Conservation (phyloP, 1,284 basidiomycete species). For the Taiwanofungus camphoratus region DNA sequence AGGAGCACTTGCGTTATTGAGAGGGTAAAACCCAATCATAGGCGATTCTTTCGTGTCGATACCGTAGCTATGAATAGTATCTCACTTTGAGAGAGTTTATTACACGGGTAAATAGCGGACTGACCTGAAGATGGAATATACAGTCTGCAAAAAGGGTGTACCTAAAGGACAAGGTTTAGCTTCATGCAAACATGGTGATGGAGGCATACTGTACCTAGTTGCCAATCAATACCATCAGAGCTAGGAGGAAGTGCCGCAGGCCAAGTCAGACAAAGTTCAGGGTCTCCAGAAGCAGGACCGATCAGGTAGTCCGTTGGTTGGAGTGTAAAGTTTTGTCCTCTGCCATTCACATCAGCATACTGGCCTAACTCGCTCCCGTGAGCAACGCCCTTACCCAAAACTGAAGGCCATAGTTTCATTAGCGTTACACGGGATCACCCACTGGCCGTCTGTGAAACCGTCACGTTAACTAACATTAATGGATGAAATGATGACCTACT, state of each 20-base stretch:
- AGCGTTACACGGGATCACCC: conserved; percentile 79
- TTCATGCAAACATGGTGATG: conserved; percentile 2
- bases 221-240: conserved; percentile 83
- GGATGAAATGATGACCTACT: conserved; percentile 22
- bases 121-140: conserved; percentile 80
- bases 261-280: conserved; percentile 78
- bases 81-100: neutral
- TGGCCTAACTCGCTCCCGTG: neutral
- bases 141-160: conserved; percentile 73
- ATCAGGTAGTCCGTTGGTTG: conserved; percentile 82
- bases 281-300: conserved; percentile 61
- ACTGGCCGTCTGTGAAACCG: conserved; percentile 53
- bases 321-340: conserved; percentile 55
- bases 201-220: conserved; percentile 57
- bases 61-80: conserved; percentile 50
- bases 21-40: conserved; percentile 65
- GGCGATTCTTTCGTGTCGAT: conserved; percentile 69
- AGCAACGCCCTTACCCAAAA: conserved; percentile 51
- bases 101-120: neutral
- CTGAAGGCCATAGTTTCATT: conserved; percentile 61
- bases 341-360: conserved; percentile 20
- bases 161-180: conserved; percentile 33
- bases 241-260: conserved; percentile 63
- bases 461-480: conserved; percentile 5
- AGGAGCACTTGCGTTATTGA: conserved; percentile 39